Percentiles rank a stretch among this genome's conserved stretches.
Evolutionary conservation across 1,284 basidiomycete genomes (phyloP).

Genomic region (Rhizoctonia solani): DNA sequence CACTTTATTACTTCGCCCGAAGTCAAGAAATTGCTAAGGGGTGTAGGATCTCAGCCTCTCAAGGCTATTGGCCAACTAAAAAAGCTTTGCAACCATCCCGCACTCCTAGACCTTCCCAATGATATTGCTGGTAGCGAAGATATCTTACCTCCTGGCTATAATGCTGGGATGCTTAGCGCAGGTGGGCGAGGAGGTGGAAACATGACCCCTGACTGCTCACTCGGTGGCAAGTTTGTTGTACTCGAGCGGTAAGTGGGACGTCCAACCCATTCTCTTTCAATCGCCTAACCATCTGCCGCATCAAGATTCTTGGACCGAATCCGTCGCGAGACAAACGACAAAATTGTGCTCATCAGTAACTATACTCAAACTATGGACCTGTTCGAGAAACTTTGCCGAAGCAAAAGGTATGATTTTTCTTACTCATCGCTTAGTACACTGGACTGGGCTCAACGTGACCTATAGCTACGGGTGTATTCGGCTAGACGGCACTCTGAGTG

Average conservation of each 20-base stretch:
- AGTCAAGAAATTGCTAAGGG: constrained; percentile 89
- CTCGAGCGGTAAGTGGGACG: constrained; percentile 72
- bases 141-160: constrained; percentile 84
- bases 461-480: constrained; percentile 89
- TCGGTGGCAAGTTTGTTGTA: constrained; percentile 93
- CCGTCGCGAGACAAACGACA: constrained; percentile 83
- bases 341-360: constrained; percentile 98
- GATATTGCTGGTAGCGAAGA: constrained; percentile 87
- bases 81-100: constrained; percentile 98
- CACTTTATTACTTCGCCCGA: constrained; percentile 94
- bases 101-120: constrained; percentile 83
- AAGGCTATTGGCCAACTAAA: constrained; percentile 97
- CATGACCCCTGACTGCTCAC: constrained; percentile 58
- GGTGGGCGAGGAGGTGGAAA: constrained; percentile 43
- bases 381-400: constrained; percentile 84
- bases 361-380: constrained; percentile 97
- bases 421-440: background rate
- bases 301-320: constrained; percentile 84
- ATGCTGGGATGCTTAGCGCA: constrained; percentile 53
- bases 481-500: constrained; percentile 91
- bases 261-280: background rate
- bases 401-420: constrained; percentile 66
- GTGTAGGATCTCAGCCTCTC: constrained; percentile 90
- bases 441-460: background rate
- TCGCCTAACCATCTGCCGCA: background rate